Evolutionary conservation across 139 green algal species (phyloP).

Genomic region (Desmodesmus armatus): DNA sequence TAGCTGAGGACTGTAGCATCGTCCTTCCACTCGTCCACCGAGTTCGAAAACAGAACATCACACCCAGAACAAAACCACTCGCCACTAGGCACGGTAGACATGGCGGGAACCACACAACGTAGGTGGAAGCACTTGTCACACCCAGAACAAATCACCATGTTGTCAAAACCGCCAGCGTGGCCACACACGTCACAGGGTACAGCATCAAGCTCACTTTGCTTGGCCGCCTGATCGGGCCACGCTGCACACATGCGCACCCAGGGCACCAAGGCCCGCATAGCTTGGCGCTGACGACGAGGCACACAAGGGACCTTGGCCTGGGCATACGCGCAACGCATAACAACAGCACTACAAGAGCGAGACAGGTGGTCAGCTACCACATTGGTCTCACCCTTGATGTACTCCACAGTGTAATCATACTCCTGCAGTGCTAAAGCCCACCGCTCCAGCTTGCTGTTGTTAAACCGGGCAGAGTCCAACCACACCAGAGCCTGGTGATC

Average conservation of each 20-base stretch:
- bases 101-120: no score
- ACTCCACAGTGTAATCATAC: slow-evolving; percentile 39
- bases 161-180: slow-evolving; percentile 16
- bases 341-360: not conserved
- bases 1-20: not conserved
- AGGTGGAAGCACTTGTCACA: no score
- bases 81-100: no score
- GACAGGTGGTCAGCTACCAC: slow-evolving; percentile 49
- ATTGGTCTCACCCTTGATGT: slow-evolving; percentile 34
- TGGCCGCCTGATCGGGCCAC: slow-evolving; percentile 6
- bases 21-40: slow-evolving; percentile 17
- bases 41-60: slow-evolving; percentile 32
- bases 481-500: slow-evolving; percentile 41
- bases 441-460: not conserved
- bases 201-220: slow-evolving; percentile 9
- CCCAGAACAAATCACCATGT: slow-evolving; percentile 38
- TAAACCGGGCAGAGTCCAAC: slow-evolving; percentile 6
- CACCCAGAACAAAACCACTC: no score
- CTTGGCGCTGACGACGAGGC: not conserved
- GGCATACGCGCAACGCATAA: not conserved
- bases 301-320: not conserved
- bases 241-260: no score
- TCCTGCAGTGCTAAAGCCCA: slow-evolving; percentile 26
- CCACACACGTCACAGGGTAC: not conserved
- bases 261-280: no score